Conservation (phyloP, 352 stramenopile species). For the Pythium coloratum region DNA sequence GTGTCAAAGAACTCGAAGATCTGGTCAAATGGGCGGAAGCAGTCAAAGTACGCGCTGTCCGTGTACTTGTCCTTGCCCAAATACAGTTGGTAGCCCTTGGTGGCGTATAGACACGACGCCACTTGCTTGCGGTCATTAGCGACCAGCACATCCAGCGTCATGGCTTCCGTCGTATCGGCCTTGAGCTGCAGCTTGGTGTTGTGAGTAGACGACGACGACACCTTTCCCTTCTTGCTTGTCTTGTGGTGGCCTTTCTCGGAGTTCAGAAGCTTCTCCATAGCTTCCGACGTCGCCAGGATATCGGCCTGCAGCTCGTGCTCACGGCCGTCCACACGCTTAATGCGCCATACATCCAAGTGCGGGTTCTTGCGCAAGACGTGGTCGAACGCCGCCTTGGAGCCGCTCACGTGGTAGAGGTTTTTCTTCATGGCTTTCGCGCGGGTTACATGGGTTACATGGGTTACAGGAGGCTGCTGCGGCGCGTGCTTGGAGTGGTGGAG, state of each 20-base stretch:
- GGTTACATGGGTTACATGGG: background rate
- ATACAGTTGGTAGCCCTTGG: conserved; percentile 44
- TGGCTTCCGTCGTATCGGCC: background rate
- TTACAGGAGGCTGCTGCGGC: background rate
- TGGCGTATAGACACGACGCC: conserved; percentile 41
- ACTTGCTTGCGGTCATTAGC: conserved; percentile 48
- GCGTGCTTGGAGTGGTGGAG: conserved; percentile 20
- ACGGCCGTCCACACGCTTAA: background rate
- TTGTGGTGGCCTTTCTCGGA: conserved; percentile 1
- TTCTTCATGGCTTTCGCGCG: background rate
- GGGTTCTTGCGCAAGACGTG: conserved; percentile 16
- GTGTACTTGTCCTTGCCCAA: conserved; percentile 30
- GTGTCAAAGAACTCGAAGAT: conserved; percentile 64
- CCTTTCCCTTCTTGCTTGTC: conserved; percentile 6
- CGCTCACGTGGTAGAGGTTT: conserved; percentile 27
- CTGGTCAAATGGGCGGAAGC: conserved; percentile 62
- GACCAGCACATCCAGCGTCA: conserved; percentile 31
- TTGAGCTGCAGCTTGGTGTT: conserved; percentile 29
- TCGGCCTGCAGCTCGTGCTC: conserved; percentile 17
- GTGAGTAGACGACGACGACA: background rate
- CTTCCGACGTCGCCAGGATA: conserved; percentile 17
- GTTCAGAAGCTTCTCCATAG: conserved; percentile 14
- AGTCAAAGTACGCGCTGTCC: conserved; percentile 67
- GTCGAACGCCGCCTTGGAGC: conserved; percentile 25
- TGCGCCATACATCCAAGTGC: conserved; percentile 25